Base-by-base conservation (phyloP, 1,139 yeast genomes). In the Casaregolazyma lundiana region DNA sequence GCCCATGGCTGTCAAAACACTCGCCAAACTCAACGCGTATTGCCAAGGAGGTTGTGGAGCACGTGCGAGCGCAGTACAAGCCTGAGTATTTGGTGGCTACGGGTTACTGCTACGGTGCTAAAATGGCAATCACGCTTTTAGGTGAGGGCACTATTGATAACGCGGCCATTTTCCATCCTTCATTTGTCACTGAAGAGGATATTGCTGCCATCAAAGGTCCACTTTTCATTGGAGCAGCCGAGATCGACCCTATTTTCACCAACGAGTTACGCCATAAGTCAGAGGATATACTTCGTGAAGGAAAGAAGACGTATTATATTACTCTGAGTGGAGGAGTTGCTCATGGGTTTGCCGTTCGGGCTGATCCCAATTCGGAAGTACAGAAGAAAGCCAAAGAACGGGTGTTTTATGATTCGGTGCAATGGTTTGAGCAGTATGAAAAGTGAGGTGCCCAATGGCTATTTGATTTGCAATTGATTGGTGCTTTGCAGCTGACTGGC, bases 31-130 rank as follows among this genome's bases (percentile, higher is more conserved):
- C 81, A 11, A 53, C 62, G 17, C 66, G 68, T 7, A 57, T 73
- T 26, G 68, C 72, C 26, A 72, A 73, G 41, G 65, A 63, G 4
- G 81, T 73, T 56, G 60, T 84, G 52, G 54, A 59, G 1, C 58
- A 61, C 2, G 64, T 82, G 50, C 73, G 70, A 51, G 56, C 60
- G 24, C 77, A 74, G 45, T 62, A 67, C 44, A 62, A 69, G 6
- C 82, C 86, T 7, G 68, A 74, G 45, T 78, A 73, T 53, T 52
- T 83, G 20, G 81, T 74, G 44, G 78, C 80, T 16, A 67, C 84
- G 46, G 96, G 96, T 17, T 81, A 86, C 71, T 88, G 96, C 68
- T 88, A 73, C 56, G 96, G 96, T 60, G 95, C 88, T 41, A 82
- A 80, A 63, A 79, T 69, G 55, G 80, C 76, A 21, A 61, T 82